Evolutionary conservation across 2,329 filamentous ascomycete species (phyloP).

Genomic region (Huntiella abstrusa): DNA sequence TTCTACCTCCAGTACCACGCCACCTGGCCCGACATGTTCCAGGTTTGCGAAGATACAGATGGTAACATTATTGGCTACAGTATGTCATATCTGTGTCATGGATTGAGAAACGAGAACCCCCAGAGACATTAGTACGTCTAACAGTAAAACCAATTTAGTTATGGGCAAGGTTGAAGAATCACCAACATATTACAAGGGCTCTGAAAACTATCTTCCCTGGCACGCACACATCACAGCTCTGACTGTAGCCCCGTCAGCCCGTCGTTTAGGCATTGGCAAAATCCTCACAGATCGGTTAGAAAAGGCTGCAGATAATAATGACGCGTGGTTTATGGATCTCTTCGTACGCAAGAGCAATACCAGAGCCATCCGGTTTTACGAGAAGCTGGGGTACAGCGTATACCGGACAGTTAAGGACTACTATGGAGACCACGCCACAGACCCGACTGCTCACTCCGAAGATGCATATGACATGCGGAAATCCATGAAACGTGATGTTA

Average conservation of each 20-base stretch:
- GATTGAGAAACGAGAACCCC: neutral
- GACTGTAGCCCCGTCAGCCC: slow-evolving; percentile 72
- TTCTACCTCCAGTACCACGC: slow-evolving; percentile 96
- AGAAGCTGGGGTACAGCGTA: slow-evolving; percentile 78
- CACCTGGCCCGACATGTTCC: slow-evolving; percentile 89
- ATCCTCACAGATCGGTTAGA: slow-evolving; percentile 68
- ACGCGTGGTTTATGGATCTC: slow-evolving; percentile 89
- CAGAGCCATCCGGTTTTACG: slow-evolving; percentile 75
- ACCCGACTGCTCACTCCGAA: slow-evolving; percentile 45
- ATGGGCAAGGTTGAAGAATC: slow-evolving; percentile 95
- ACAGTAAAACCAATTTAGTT: slow-evolving; percentile 34
- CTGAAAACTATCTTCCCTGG: slow-evolving; percentile 92
- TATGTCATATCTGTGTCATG: slow-evolving; percentile 24
- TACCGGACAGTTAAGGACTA: slow-evolving; percentile 80
- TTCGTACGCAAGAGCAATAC: slow-evolving; percentile 82
- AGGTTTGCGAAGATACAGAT: slow-evolving; percentile 67
- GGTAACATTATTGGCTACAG: slow-evolving; percentile 93
- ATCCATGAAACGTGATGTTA: slow-evolving; percentile 61
- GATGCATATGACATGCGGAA: slow-evolving; percentile 98
- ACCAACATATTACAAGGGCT: slow-evolving; percentile 52
- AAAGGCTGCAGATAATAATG: slow-evolving; percentile 57
- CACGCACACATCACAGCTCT: slow-evolving; percentile 95
- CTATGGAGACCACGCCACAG: slow-evolving; percentile 66
- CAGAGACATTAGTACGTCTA: neutral
- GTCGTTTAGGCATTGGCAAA: slow-evolving; percentile 72